Percentiles rank a stretch among this genome's conserved stretches.
These are phyloP conservation scores for Heritiera fomes DNA, from an alignment of 345 rosid genomes.

Conservation along the genomic window DNA sequence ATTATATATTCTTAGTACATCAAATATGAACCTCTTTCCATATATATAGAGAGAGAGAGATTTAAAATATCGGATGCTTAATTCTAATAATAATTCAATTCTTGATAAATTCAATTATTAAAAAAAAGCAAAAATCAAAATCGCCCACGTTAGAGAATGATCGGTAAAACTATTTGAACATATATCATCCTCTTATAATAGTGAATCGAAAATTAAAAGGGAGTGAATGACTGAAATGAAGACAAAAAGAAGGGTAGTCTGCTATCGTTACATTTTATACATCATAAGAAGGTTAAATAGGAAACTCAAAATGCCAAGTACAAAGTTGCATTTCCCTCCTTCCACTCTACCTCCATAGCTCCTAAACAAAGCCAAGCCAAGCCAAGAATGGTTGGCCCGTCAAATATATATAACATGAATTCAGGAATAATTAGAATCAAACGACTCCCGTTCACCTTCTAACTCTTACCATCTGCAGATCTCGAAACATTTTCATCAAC, in stretches of 20 bases:
- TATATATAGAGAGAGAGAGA: no score
- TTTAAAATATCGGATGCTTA: no score
- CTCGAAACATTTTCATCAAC: neutral
- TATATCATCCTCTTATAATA: no score
- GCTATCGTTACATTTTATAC: neutral
- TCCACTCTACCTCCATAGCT: neutral
- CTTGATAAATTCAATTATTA: no score
- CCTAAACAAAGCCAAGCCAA: neutral
- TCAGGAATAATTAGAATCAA: neutral
- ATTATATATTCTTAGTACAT: no score
- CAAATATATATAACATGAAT: neutral
- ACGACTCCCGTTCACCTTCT: constrained; percentile 17
- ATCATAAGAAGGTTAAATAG: neutral
- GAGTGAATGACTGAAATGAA: neutral
- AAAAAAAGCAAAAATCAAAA: no score
- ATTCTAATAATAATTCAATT: no score
- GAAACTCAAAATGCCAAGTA: neutral
- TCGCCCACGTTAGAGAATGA: no score
- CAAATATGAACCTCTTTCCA: no score
- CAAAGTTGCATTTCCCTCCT: neutral
- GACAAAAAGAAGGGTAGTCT: neutral
- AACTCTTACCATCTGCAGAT: neutral
- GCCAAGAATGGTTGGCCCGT: constrained; percentile 21
- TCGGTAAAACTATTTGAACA: no score
- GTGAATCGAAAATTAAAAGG: no score